Evolutionary conservation across 352 stramenopile species (phyloP).

Genomic region (Phytophthora chlamydospora): DNA sequence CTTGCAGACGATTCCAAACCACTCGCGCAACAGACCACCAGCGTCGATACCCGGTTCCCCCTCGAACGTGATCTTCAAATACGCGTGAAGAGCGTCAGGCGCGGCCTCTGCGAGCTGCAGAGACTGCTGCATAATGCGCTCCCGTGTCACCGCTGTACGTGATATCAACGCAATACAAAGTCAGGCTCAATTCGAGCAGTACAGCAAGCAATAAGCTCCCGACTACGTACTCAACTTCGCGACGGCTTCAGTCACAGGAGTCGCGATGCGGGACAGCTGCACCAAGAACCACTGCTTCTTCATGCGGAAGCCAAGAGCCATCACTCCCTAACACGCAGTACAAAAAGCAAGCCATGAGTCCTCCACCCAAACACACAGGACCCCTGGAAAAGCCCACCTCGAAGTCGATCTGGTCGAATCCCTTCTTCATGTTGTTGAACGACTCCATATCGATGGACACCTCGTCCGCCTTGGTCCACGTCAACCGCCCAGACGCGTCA

Average conservation of each 20-base stretch:
- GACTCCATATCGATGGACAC: constrained; percentile 79
- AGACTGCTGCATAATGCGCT: constrained; percentile 64
- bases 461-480: constrained; percentile 66
- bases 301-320: constrained; percentile 75
- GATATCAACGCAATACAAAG: neutral
- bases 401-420: constrained; percentile 59
- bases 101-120: constrained; percentile 49
- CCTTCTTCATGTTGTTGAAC: constrained; percentile 41
- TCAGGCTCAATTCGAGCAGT: constrained; percentile 1
- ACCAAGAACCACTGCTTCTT: constrained; percentile 89
- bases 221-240: constrained; percentile 64
- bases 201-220: neutral
- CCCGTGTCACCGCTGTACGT: constrained; percentile 52
- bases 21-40: constrained; percentile 68
- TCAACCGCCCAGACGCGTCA: constrained; percentile 52
- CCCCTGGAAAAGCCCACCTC: constrained; percentile 39
- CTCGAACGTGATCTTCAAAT: constrained; percentile 73
- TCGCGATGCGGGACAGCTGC: constrained; percentile 68
- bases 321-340: constrained; percentile 49
- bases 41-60: constrained; percentile 72
- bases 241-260: constrained; percentile 64
- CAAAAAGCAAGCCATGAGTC: neutral
- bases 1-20: constrained; percentile 68
- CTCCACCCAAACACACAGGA: neutral
- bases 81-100: constrained; percentile 58